Conservation (phyloP, 2,329 filamentous ascomycete species). For the Diaporthe sp. region DNA sequence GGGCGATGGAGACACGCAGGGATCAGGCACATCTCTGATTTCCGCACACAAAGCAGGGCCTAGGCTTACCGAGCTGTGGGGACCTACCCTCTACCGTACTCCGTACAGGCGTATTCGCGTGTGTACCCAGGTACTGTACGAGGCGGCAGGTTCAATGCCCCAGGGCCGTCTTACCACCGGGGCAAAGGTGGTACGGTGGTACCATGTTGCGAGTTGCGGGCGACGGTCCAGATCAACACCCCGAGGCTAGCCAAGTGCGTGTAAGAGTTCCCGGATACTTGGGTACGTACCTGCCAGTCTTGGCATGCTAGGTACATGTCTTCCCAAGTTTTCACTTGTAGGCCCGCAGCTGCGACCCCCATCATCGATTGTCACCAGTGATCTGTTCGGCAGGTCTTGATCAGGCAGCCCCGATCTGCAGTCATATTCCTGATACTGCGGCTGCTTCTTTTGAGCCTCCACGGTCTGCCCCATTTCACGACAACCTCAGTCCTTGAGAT, state of each 20-base stretch:
- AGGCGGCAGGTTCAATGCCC: neutral
- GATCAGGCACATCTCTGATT: constrained; percentile 6
- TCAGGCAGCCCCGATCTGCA: constrained; percentile 8
- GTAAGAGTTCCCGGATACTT: neutral
- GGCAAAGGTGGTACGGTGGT: neutral
- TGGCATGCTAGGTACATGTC: neutral
- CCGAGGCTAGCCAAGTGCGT: constrained; percentile 16
- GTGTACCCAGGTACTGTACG: neutral
- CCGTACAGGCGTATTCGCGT: neutral
- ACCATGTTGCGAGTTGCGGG: neutral
- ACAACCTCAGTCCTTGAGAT: neutral
- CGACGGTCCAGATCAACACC: constrained; percentile 5
- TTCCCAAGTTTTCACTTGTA: neutral
- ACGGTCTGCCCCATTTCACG: neutral
- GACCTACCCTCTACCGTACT: neutral
- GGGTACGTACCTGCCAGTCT: neutral
- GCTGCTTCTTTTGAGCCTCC: neutral
- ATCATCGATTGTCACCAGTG: constrained; percentile 1
- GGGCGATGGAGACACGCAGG: neutral
- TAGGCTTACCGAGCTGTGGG: constrained; percentile 15
- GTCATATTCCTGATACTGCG: neutral
- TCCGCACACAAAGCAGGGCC: constrained; percentile 21
- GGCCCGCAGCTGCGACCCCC: neutral
- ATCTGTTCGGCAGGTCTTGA: neutral
- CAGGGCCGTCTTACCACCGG: constrained; percentile 9